Evolutionary conservation across 345 rosid genomes (phyloP).

Genomic region (Pistacia atlantica): DNA sequence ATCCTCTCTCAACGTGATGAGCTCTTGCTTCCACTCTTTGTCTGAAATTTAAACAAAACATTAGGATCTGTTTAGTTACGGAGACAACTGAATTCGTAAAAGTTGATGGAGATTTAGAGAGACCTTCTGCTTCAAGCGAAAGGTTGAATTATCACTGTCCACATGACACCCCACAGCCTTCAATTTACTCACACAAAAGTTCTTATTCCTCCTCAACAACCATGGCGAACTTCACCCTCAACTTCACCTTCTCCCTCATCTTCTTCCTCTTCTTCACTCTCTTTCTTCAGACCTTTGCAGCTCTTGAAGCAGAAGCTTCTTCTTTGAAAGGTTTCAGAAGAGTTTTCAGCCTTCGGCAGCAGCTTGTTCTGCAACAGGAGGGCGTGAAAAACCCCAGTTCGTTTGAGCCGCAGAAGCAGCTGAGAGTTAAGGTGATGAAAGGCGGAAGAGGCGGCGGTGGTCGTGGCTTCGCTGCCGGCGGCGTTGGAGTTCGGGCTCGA

Average conservation of each 20-base stretch:
- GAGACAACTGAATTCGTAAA: background rate
- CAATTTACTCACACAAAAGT: no score
- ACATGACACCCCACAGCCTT: no score
- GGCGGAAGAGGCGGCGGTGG: background rate
- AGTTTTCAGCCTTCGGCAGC: no score
- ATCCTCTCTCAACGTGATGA: conserved; percentile 66
- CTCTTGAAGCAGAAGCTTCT: background rate
- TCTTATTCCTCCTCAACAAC: no score
- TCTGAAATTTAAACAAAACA: conserved; percentile 42
- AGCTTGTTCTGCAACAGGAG: no score
- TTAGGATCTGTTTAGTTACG: conserved; percentile 12
- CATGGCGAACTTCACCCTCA: no score
- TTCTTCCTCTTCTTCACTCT: background rate
- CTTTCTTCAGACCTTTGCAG: background rate
- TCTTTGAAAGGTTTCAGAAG: no score
- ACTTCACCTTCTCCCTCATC: background rate
- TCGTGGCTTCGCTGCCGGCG: background rate
- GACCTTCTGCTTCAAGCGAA: conserved; percentile 93
- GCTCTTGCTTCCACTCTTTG: conserved; percentile 75
- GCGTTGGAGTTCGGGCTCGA: background rate
- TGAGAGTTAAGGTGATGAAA: no score
- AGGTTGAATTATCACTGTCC: conserved; percentile 6
- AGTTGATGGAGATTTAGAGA: background rate
- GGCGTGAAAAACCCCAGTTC: no score
- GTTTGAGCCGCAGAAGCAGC: no score